Percentiles rank a stretch among this genome's conserved stretches.
Conservation (phyloP, 768 basidiomycete species). For the Russula lepida region DNA sequence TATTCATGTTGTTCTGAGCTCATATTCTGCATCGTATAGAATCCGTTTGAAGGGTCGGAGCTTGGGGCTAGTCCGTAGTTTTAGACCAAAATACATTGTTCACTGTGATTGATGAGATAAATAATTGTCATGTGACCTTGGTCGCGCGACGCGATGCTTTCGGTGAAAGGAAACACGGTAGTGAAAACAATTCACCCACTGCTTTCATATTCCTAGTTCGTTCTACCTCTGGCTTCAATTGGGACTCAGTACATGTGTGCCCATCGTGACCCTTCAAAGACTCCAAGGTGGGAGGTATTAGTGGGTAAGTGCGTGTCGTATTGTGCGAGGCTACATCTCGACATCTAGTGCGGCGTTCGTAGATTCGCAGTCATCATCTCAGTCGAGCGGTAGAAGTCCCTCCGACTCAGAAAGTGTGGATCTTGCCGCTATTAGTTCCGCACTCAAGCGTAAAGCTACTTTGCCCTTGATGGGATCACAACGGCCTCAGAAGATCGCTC, state of each 20-base stretch:
- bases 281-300: slow-evolving; percentile 2
- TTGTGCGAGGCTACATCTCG: neutral
- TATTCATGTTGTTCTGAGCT: neutral
- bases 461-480: neutral
- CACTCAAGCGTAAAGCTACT: slow-evolving; percentile 6
- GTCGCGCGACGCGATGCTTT: neutral
- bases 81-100: slow-evolving; percentile 3
- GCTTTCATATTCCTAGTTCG: neutral
- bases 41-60: slow-evolving; percentile 17
- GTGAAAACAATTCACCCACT: neutral
- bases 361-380: slow-evolving; percentile 6
- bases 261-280: neutral
- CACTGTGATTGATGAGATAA: neutral
- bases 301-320: neutral
- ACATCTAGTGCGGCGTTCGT: neutral
- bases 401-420: neutral
- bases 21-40: slow-evolving; percentile 1
- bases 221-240: neutral
- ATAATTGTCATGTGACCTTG: neutral
- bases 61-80: neutral
- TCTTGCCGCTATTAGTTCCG: neutral
- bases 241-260: slow-evolving; percentile 1
- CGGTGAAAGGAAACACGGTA: too few species aligned
- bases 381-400: neutral
- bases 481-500: slow-evolving; percentile 5